phyloP scores from a whole-genome alignment of 495 filamentous ascomycete species.

The Talaromyces wortmannii region DNA sequence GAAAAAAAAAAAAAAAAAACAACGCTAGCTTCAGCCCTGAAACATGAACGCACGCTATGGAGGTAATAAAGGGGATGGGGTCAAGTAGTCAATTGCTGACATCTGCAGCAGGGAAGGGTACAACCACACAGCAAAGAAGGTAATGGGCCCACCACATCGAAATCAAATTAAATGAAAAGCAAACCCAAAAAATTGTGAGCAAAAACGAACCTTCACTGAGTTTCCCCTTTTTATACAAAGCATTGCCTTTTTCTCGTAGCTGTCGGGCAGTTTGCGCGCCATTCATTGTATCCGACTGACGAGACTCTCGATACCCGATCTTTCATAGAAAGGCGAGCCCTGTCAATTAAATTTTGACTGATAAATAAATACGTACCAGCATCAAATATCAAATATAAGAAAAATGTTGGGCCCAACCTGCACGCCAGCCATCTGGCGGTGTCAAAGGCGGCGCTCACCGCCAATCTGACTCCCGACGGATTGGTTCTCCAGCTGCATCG shows the following conservation, averaged over 20 bases:
- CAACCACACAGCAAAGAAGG: too few species aligned
- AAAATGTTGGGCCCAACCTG: neutral
- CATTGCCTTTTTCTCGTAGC: slow-evolving; percentile 3
- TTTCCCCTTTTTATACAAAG: slow-evolving; percentile 2
- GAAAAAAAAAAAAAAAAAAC: too few species aligned
- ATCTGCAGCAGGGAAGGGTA: neutral
- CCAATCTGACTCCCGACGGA: neutral
- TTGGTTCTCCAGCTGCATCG: neutral
- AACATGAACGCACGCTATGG: neutral
- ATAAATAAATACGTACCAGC: neutral
- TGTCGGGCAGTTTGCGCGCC: neutral
- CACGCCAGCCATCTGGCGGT: neutral
- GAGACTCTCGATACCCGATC: neutral
- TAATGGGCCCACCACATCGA: too few species aligned
- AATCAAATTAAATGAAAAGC: neutral
- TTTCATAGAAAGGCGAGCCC: neutral
- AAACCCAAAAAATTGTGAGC: neutral
- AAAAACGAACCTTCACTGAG: slow-evolving; percentile 4
- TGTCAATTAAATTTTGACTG: neutral
- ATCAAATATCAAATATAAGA: neutral
- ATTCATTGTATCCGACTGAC: neutral
- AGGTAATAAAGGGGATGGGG: neutral
- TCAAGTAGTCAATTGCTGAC: neutral
- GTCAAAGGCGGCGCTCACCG: neutral
- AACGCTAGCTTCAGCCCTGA: neutral